A percentile compares a stretch with the other conserved stretches of the same genome.
Conservation (phyloP, 306 rosid species). For the Psophocarpus tetragonolobus region DNA sequence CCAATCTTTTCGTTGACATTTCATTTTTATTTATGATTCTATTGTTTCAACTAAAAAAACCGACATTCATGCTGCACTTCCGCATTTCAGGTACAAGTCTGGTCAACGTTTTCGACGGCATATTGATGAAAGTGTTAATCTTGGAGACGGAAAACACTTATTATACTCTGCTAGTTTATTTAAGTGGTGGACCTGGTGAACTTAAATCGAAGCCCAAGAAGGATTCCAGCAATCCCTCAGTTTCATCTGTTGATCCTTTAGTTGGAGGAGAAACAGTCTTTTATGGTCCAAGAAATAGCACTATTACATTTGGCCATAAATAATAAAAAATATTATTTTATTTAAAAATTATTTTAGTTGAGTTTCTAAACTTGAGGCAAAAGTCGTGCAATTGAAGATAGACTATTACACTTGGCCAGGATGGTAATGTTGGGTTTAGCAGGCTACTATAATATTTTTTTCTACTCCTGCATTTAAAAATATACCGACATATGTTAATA, state of each 20-base stretch:
- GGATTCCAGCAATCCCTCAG: conserved; percentile 37
- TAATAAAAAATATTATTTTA: too few relatives aligned
- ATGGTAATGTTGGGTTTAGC: too few relatives aligned
- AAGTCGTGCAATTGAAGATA: too few relatives aligned
- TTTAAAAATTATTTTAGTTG: too few relatives aligned
- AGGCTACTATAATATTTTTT: too few relatives aligned
- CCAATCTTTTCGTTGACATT: background rate
- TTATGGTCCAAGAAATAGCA: conserved; percentile 81
- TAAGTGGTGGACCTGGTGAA: conserved; percentile 78
- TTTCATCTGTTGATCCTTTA: conserved; percentile 55
- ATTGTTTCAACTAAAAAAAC: background rate
- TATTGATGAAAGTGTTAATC: conserved; percentile 83
- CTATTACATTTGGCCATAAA: too few relatives aligned
- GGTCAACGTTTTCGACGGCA: conserved; percentile 93
- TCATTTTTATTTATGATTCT: background rate
- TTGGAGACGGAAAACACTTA: conserved; percentile 78
- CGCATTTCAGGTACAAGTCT: conserved; percentile 65
- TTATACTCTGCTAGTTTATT: conserved; percentile 81
- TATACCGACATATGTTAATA: too few relatives aligned
- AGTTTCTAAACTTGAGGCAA: too few relatives aligned
- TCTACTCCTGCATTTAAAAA: too few relatives aligned
- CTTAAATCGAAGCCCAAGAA: conserved; percentile 54
- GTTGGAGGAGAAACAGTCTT: conserved; percentile 95
- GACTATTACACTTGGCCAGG: too few relatives aligned
- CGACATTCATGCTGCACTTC: background rate